phyloP scores from a whole-genome alignment of 495 filamentous ascomycete species.

The Neurospora sp. region DNA sequence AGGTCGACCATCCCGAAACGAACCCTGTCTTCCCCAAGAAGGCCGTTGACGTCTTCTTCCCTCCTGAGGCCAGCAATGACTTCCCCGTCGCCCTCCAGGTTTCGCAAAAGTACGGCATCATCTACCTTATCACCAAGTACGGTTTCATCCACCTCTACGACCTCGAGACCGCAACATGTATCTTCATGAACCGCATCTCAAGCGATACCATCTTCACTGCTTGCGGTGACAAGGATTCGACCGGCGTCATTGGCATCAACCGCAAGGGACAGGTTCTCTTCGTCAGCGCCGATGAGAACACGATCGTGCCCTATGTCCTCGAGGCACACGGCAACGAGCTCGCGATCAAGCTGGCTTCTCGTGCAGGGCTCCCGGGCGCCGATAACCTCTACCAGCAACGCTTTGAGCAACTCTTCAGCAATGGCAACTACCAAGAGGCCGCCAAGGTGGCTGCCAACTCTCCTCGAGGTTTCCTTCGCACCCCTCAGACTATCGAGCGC shows the following conservation, averaged over 20 bases:
- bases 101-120: conserved; percentile 86
- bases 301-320: conserved; percentile 84
- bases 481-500: conserved; percentile 82
- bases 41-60: conserved; percentile 95
- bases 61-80: conserved; percentile 84
- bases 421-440: conserved; percentile 72
- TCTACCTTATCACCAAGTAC: conserved; percentile 97
- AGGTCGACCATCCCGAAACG: conserved; percentile 83
- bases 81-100: conserved; percentile 99
- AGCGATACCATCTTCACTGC: conserved; percentile 98
- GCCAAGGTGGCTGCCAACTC: conserved; percentile 96
- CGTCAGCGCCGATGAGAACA: conserved; percentile 84
- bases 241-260: conserved; percentile 90
- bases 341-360: conserved; percentile 89
- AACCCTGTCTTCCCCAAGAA: conserved; percentile 90
- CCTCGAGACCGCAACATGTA: conserved; percentile 89
- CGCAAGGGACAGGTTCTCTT: conserved; percentile 93
- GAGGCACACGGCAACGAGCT: conserved; percentile 86
- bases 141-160: conserved; percentile 99
- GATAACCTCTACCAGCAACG: conserved; percentile 90
- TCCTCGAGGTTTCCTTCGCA: conserved; percentile 87
- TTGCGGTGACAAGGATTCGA: conserved; percentile 68
- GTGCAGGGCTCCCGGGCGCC: conserved; percentile 85
- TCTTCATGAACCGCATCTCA: conserved; percentile 99
- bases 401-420: conserved; percentile 72